phyloP scores from a whole-genome alignment of 352 stramenopile genomes.

The Blastocystis hominis region DNA sequence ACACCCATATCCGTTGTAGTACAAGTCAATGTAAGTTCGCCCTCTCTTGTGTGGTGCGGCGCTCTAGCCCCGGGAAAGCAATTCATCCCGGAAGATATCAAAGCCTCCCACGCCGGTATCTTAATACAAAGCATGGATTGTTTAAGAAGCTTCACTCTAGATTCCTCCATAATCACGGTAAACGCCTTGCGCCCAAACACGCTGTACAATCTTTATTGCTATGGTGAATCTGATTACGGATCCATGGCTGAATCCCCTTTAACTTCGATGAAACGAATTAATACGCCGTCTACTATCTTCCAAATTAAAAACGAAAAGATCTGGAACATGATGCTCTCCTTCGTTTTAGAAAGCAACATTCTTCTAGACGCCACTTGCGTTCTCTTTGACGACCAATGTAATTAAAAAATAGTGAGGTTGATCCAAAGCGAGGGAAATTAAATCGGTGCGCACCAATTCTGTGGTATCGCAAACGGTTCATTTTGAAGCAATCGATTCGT shows the following conservation, averaged over 20 bases:
- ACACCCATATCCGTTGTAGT: background rate
- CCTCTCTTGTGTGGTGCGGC: conserved; percentile 5
- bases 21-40: background rate
- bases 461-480: background rate
- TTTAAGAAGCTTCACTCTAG: background rate
- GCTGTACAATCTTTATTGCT: background rate
- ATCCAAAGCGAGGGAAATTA: background rate
- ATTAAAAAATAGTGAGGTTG: background rate
- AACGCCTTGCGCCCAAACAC: background rate
- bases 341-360: background rate
- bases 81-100: background rate
- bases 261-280: conserved; percentile 3
- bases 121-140: background rate
- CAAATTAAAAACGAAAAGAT: background rate
- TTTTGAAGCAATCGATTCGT: background rate
- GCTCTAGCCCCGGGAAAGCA: background rate
- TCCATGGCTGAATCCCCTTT: background rate
- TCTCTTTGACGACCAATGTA: background rate
- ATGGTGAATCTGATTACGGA: background rate
- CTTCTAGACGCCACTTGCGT: background rate
- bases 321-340: background rate
- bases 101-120: background rate
- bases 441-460: background rate
- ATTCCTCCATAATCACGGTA: background rate
- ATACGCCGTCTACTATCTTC: background rate